phyloP scores from a whole-genome alignment of 192 early-diverging fungal genomes.

The Coemansia umbellata region DNA sequence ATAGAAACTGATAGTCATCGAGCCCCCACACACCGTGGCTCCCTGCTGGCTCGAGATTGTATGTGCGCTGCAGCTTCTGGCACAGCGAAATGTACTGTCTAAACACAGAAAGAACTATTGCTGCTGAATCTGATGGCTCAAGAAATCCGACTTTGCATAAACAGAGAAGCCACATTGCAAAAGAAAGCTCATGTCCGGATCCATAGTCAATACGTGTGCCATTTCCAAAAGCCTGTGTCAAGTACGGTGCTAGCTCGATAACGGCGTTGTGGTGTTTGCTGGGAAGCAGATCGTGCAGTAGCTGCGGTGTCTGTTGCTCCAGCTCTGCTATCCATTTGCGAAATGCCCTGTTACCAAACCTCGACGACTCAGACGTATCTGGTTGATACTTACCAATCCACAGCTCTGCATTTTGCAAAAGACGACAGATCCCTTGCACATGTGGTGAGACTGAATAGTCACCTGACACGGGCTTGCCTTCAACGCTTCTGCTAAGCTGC shows the following conservation, averaged over 20 bases:
- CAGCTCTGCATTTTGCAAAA: constrained; percentile 62
- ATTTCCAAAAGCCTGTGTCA: constrained; percentile 78
- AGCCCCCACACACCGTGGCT: constrained; percentile 97
- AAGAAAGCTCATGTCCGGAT: constrained; percentile 91
- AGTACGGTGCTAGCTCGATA: constrained; percentile 71
- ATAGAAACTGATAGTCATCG: constrained; percentile 96
- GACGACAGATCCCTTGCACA: constrained; percentile 47
- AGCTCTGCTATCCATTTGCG: constrained; percentile 67
- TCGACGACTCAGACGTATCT: constrained; percentile 56
- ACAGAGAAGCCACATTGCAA: constrained; percentile 80
- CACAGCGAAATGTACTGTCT: constrained; percentile 75
- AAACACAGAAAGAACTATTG: constrained; percentile 73
- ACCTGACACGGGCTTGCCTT: constrained; percentile 59
- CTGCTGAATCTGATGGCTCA: constrained; percentile 59
- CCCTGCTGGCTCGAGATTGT: constrained; percentile 91
- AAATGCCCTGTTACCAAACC: constrained; percentile 94
- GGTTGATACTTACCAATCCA: constrained; percentile 83
- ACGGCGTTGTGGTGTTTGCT: constrained; percentile 46
- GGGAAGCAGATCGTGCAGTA: constrained; percentile 27
- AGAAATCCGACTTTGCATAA: constrained; percentile 68
- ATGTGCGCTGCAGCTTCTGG: constrained; percentile 74
- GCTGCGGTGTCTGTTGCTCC: constrained; percentile 20
- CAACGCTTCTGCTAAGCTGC: constrained; percentile 65
- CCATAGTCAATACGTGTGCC: constrained; percentile 93
- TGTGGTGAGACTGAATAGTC: constrained; percentile 54